A percentile compares a stretch with the other conserved stretches of the same genome.
These are phyloP conservation scores for Ascochyta fabae DNA, from an alignment of 2,329 filamentous ascomycete species.

Conservation along the genomic window DNA sequence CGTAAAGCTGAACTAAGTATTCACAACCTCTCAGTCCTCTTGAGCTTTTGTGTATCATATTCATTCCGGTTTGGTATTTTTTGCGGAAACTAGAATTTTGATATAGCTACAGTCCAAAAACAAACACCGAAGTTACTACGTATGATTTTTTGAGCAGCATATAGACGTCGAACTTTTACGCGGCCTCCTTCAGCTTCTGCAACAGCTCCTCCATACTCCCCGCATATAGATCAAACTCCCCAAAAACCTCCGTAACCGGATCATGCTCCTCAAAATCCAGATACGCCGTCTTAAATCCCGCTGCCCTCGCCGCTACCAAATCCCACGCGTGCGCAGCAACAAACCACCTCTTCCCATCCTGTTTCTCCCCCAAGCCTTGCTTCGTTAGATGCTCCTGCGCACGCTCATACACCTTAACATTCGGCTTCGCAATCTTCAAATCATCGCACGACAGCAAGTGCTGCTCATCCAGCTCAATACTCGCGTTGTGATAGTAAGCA, in stretches of 20 bases:
- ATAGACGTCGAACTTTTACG: background rate
- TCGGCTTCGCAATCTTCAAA: conserved; percentile 30
- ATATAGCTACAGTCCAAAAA: no score
- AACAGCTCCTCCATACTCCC: conserved; percentile 30
- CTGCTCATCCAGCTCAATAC: conserved; percentile 24
- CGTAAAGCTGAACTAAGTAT: no score
- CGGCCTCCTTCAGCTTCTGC: conserved; percentile 23
- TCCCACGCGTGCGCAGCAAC: conserved; percentile 38
- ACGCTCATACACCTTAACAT: conserved; percentile 30
- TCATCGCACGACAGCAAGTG: conserved; percentile 34
- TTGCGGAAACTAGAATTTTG: no score
- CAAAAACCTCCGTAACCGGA: conserved; percentile 32
- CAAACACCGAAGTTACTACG: no score
- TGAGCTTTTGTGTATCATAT: no score
- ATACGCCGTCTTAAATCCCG: conserved; percentile 36
- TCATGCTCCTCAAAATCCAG: conserved; percentile 34
- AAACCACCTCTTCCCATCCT: conserved; percentile 31
- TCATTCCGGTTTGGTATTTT: no score
- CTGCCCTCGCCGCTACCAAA: conserved; percentile 27
- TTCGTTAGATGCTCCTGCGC: conserved; percentile 23
- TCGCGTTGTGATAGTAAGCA: conserved; percentile 25
- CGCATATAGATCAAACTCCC: conserved; percentile 35
- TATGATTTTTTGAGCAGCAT: no score
- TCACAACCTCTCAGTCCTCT: no score
- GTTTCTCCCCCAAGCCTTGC: conserved; percentile 8